Conservation (phyloP, 352 stramenopile genomes). For the Phytophthora sp. region DNA sequence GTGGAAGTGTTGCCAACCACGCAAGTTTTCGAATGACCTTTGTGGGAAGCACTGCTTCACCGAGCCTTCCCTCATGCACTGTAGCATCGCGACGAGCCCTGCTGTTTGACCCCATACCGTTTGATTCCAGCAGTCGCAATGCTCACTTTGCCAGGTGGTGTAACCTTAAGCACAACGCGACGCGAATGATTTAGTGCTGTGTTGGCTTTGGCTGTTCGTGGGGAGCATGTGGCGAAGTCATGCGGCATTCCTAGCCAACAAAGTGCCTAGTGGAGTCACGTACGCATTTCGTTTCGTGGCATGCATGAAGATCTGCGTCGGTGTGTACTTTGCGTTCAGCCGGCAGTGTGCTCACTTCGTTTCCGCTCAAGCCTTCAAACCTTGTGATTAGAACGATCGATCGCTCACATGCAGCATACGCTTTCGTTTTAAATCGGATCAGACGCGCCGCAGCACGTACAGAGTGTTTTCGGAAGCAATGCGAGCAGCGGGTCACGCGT, state of each 20-base stretch:
- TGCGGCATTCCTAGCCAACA: neutral
- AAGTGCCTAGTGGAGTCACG: neutral
- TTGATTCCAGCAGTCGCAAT: slow-evolving; percentile 9
- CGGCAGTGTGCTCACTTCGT: neutral
- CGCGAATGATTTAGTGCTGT: neutral
- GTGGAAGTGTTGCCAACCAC: neutral
- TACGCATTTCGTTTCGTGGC: neutral
- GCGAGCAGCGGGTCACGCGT: neutral
- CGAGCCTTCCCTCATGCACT: neutral
- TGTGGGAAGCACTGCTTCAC: neutral
- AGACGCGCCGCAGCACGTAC: slow-evolving; percentile 2
- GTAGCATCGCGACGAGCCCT: neutral
- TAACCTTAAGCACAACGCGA: neutral
- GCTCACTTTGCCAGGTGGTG: slow-evolving; percentile 1
- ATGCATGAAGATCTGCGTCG: neutral
- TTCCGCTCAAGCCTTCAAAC: no score
- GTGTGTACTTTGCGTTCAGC: neutral
- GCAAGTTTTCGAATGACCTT: slow-evolving; percentile 16
- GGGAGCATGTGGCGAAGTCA: slow-evolving; percentile 13
- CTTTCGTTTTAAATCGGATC: slow-evolving; percentile 2
- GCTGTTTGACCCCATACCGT: slow-evolving; percentile 17
- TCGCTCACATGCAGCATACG: neutral
- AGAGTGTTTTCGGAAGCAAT: neutral
- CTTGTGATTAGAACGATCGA: neutral
- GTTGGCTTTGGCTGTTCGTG: slow-evolving; percentile 5